Base-by-base conservation (phyloP, 2,329 filamentous ascomycete genomes). In the Volutella citrinella region DNA sequence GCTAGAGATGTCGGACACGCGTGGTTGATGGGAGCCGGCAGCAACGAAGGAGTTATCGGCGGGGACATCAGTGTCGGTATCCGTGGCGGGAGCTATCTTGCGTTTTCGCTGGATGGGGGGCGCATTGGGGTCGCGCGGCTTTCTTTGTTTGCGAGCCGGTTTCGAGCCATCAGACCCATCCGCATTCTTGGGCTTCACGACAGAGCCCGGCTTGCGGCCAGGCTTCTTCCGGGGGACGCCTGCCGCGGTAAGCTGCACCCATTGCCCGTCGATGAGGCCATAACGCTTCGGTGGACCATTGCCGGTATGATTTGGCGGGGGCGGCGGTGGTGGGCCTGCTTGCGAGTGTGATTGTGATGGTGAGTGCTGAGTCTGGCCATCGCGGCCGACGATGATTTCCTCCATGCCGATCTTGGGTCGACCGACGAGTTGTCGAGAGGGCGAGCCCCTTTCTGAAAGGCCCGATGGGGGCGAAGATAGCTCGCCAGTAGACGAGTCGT, bases 151-250 rank as follows among this genome's bases (percentile, higher is more conserved):
- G 38, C 74, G 72, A 8, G 41, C 27, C 33, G 62, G 63, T 55
- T 78, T 77, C 47, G 66, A 20, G 13, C 36, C 38, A 13, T 64
- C 59, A 32, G 60, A 60, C 29, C 61, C 63, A 38, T 63, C 59
- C 32, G 60, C 55, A 34, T 54, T 54, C 55, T 65, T 68, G 37
- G 61, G 58, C 49, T 72, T 74, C 30, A 70, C 58, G 34, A 63
- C 71, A 40, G 65, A 76, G 53, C 72, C 84, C 51, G 79, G 77
- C 54, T 83, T 83, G 30, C 79, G 72, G 15, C 78, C 78, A 14
- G 78, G 77, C 61, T 82, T 83, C 61, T 80, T 80, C 5, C 78
- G 63, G 1, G 76, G 75, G 7, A 77, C 53, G 10, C 76, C 76
- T 32, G 76, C 75, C 17, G 76, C 75, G 0, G 75, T 80, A 32